Percentiles rank a stretch among this genome's conserved stretches.
Conservation (phyloP, 495 filamentous ascomycete genomes). For the Aspergillus egyptiacus region DNA sequence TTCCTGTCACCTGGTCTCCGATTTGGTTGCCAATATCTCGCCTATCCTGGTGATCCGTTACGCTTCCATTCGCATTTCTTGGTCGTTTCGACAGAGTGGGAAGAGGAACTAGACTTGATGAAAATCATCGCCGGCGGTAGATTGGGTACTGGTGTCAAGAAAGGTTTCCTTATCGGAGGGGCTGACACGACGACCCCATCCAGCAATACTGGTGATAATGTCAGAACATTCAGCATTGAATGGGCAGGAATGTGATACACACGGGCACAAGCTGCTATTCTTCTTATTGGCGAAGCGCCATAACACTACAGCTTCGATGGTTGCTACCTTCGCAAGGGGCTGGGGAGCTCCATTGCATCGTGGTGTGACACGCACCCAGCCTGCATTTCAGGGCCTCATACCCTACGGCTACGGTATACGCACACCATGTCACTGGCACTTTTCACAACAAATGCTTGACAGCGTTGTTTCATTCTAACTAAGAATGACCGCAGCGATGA, state of each 20-base stretch:
- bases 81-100: conserved; percentile 70
- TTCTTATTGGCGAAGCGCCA: no score
- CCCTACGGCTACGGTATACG: no score
- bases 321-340: not conserved
- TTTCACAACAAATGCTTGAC: no score
- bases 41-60: conserved; percentile 90
- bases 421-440: no score
- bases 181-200: conserved; percentile 27
- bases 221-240: conserved; percentile 71
- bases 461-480: no score
- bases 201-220: conserved; percentile 27
- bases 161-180: conserved; percentile 84
- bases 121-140: conserved; percentile 80
- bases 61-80: conserved; percentile 94
- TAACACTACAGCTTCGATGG: not conserved
- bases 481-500: no score
- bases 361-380: no score
- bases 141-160: conserved; percentile 91
- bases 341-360: not conserved
- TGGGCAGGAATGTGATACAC: conserved; percentile 71
- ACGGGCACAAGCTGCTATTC: no score
- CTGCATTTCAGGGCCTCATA: no score
- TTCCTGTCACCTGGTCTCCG: conserved; percentile 87
- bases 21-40: conserved; percentile 89
- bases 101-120: conserved; percentile 76